Base-by-base conservation (phyloP, 140 eudicot species). In the Senecio squalidus region DNA sequence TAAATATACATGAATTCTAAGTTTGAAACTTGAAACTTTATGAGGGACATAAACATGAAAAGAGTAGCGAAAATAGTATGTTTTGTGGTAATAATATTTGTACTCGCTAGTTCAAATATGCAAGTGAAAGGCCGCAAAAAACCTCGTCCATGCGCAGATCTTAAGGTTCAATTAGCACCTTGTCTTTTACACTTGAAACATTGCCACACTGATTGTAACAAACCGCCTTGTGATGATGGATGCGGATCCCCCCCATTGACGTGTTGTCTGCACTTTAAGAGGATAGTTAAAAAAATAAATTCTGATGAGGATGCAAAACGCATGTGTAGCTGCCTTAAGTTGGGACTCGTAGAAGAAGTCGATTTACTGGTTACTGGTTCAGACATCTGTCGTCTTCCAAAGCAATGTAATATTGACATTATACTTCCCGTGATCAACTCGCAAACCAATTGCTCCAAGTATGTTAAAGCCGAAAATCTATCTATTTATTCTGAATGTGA, bases 341-440 rank as follows among this genome's bases (percentile, higher is more conserved):
- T 48, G 18, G 14, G 33, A 5, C 55, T 62, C 14, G 28, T 69
- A 17, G 14, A 36, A 5, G 25, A 14, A 20, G 55, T 17, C n/a
- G 9, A 0, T 4, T 20, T 49, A 5, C 10, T 27, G 5, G 31
- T 64, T 23, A 64, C 38, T 0, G 62, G 74, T 2, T n/a, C n/a
- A 17, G 68, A 43, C 31, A 34, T 69, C 74, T 69, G 68, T 1
- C 41, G 30, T 25, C 74, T 69, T 48, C 68, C 74, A 36, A 27
- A 59, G 16, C 60, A 22, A 2, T 69, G 74, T 39, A 23, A 58
- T 26, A 41, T 69, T 26, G 61, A 51, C 23, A 59, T 69, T 33
- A 49, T 26, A 38, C 39, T 69, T 59, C 62, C 74, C 4, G 44
- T 5, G n/a, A 39, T 69, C 61, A 14, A 10, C 34, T 7, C 17